phyloP scores from a whole-genome alignment of 495 filamentous ascomycete genomes.

The Tuber aestivum region DNA sequence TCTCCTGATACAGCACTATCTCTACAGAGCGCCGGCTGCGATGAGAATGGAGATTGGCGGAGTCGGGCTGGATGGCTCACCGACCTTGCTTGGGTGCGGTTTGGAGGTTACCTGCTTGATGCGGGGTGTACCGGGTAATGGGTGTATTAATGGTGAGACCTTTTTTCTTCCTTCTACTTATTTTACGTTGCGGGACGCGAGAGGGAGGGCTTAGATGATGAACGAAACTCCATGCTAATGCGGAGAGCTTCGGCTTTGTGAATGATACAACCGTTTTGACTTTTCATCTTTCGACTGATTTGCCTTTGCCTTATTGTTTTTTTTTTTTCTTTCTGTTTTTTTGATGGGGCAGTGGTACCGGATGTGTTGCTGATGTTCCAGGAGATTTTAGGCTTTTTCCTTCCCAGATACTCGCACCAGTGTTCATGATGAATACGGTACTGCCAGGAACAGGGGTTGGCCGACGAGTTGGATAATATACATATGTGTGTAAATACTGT shows the following conservation, averaged over 20 bases:
- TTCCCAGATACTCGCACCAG: not conserved
- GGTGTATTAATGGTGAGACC: slow-evolving; percentile 36
- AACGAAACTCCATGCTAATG: slow-evolving; percentile 82
- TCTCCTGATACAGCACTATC: not conserved
- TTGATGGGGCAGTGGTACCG: slow-evolving; percentile 5
- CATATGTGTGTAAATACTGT: slow-evolving; percentile 1
- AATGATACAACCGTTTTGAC: slow-evolving; percentile 62
- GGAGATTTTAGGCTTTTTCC: slow-evolving; percentile 4
- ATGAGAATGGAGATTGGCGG: not conserved
- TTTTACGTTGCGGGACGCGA: slow-evolving; percentile 16
- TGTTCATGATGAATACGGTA: not conserved
- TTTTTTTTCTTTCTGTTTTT: slow-evolving; percentile 19
- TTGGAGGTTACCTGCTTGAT: not conserved
- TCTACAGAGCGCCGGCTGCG: not conserved
- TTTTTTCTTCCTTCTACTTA: slow-evolving; percentile 34
- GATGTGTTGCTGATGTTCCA: slow-evolving; percentile 16
- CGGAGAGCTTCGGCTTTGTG: slow-evolving; percentile 67
- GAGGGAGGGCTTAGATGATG: slow-evolving; percentile 56
- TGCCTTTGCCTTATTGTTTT: slow-evolving; percentile 36
- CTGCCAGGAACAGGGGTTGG: slow-evolving; percentile 19
- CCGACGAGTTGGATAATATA: not conserved
- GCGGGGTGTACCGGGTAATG: not conserved
- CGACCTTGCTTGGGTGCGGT: not conserved
- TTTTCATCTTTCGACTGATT: slow-evolving; percentile 99
- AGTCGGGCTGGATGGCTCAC: not conserved